A percentile compares a stretch with the other conserved stretches of the same genome.
Conservation (phyloP, 345 rosid genomes). For the Populus deltoides region DNA sequence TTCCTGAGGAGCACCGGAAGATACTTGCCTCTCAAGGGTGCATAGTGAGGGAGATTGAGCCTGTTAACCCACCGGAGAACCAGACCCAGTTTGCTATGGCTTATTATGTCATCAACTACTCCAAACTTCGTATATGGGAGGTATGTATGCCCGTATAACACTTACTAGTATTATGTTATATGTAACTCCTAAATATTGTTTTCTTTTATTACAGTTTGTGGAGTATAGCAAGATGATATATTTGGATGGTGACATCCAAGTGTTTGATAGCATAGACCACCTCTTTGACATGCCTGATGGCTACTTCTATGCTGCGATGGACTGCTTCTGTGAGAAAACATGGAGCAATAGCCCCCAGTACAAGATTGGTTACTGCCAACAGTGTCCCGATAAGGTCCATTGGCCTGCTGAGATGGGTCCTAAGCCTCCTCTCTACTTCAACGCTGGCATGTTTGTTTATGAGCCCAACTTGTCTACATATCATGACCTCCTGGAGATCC, state of each 20-base stretch:
- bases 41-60: constrained; percentile 57
- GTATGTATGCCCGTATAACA: constrained; percentile 26
- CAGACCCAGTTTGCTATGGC: constrained; percentile 74
- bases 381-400: constrained; percentile 54
- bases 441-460: constrained; percentile 78
- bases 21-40: constrained; percentile 68
- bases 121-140: constrained; percentile 84
- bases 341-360: constrained; percentile 66
- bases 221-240: constrained; percentile 73
- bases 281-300: constrained; percentile 62
- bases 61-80: constrained; percentile 66
- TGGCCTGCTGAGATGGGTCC: constrained; percentile 72
- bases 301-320: constrained; percentile 68
- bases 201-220: constrained; percentile 48
- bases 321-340: constrained; percentile 73
- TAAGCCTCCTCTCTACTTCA: constrained; percentile 65
- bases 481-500: constrained; percentile 43
- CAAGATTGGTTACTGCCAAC: constrained; percentile 75
- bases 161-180: background rate
- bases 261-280: constrained; percentile 64
- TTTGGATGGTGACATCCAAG: constrained; percentile 81
- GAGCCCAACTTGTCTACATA: constrained; percentile 60
- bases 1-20: constrained; percentile 68
- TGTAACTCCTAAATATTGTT: constrained; percentile 19
- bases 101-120: constrained; percentile 76